Base-by-base conservation (phyloP, 2,329 filamentous ascomycete genomes). In the Fusarium incarnatum region DNA sequence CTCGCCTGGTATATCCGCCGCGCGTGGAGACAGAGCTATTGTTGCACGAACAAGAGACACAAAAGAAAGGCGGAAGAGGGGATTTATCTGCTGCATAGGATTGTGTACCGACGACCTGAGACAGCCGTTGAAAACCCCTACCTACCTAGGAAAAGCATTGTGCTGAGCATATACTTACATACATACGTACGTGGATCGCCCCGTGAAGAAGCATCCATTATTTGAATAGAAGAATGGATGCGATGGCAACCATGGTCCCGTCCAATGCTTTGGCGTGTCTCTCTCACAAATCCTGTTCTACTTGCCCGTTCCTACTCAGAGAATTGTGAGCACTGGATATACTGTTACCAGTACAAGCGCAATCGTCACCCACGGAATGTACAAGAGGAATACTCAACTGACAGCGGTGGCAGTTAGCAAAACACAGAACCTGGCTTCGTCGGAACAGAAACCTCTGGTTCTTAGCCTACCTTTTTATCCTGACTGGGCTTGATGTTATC, bases 81-180 rank as follows among this genome's bases (percentile, higher is more conserved):
- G 54, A 64, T 63, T 44, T 61, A 62, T 57, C 56, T 62, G 60
- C 56, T 68, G 71, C 61, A 49, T 56, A 54, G 67, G 65, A 73
- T 73, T 67, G 71, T 70, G 63, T 61, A 60, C 63, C 71, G 47
- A 67, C 60, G 37, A 75, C 73, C 72, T 75, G 73, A 75, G 73
- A 75, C 73, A 71, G 48, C 61, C 54, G 66, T 57, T 56, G 56
- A 53, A 53, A 40, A 44, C 34, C 18, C 34, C 10, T 37, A 37
- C 34, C 34, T 42, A 55, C 63, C 60, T 62, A 40, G 60, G 41
- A 34, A 71, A 63, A 68, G 70, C 68, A 74, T 70, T 73, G 66
- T 67, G 64, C 68, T 73, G 62, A 63, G 54, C 63, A 60, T 73
- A 64, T 64, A 73, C 64, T 68, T 70, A 71, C 56, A 50, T 70